These are phyloP conservation scores for Halophytophthora polymorphica DNA, from an alignment of 352 stramenopile genomes.

Conservation along the genomic window DNA sequence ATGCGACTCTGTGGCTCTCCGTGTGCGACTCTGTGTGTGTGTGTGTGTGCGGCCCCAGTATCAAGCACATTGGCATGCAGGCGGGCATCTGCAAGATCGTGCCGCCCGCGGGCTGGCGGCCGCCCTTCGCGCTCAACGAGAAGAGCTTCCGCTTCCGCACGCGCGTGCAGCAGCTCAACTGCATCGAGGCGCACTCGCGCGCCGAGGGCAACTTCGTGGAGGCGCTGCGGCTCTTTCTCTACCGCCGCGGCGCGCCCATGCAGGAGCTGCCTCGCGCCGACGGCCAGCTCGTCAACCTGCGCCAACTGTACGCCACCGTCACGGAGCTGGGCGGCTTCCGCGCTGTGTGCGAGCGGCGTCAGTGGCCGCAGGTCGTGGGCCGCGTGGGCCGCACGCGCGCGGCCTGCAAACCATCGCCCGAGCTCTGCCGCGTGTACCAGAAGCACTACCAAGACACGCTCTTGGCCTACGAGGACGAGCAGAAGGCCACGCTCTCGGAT, in stretches of 20 bases:
- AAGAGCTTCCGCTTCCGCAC: constrained; percentile 91
- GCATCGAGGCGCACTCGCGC: constrained; percentile 76
- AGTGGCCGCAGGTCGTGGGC: constrained; percentile 59
- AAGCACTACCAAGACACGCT: constrained; percentile 50
- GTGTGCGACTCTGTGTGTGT: constrained; percentile 2
- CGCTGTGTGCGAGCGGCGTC: constrained; percentile 27
- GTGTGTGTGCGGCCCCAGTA: constrained; percentile 30
- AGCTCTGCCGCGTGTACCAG: constrained; percentile 52
- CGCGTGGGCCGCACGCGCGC: constrained; percentile 57
- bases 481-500: constrained; percentile 5
- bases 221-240: constrained; percentile 76
- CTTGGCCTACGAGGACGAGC: constrained; percentile 51
- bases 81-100: constrained; percentile 99
- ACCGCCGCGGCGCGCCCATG: constrained; percentile 75
- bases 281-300: constrained; percentile 70
- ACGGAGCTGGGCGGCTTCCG: constrained; percentile 47
- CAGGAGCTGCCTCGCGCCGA: constrained; percentile 68
- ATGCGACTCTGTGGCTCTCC: neutral
- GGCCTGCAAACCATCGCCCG: constrained; percentile 36
- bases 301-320: constrained; percentile 67
- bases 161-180: constrained; percentile 95
- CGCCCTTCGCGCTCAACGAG: constrained; percentile 85
- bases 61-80: constrained; percentile 88
- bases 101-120: constrained; percentile 93
- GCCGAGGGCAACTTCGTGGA: constrained; percentile 83